These are phyloP conservation scores for Acmispon strigosus DNA, from an alignment of 306 rosid species.

Conservation along the genomic window DNA sequence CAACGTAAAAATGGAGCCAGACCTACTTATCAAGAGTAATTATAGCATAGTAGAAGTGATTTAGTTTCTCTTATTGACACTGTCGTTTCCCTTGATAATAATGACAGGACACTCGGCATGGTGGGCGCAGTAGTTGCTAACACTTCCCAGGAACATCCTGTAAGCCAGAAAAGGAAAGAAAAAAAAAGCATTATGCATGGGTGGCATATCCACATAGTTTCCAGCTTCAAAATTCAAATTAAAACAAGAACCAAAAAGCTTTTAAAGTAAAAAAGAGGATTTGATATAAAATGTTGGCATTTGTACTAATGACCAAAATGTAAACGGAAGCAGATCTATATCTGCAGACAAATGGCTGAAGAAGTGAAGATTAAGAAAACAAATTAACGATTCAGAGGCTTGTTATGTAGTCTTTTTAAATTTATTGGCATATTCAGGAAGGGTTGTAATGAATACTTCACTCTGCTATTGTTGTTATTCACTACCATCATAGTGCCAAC, in stretches of 20 bases:
- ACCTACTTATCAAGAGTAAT: constrained; percentile 9
- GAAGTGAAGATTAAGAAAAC: neutral
- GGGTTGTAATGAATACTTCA: neutral
- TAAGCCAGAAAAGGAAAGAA: neutral
- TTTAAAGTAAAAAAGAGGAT: neutral
- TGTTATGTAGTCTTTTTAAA: neutral
- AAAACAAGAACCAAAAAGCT: neutral
- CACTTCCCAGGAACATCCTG: constrained; percentile 98
- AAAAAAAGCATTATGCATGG: neutral
- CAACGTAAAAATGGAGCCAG: constrained; percentile 6
- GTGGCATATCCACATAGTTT: neutral
- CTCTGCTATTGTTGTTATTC: neutral
- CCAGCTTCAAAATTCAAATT: neutral
- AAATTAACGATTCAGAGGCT: neutral
- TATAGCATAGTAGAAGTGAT: constrained; percentile 19
- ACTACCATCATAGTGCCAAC: neutral
- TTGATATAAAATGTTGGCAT: neutral
- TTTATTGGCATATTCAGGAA: neutral
- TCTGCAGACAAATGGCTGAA: neutral
- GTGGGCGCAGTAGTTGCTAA: constrained; percentile 78
- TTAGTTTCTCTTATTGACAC: constrained; percentile 27
- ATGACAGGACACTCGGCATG: constrained; percentile 68
- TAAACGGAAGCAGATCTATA: neutral
- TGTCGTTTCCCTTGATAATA: constrained; percentile 52
- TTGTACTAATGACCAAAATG: constrained; percentile 1